Percentiles rank a stretch among this genome's conserved stretches.
phyloP scores from a whole-genome alignment of 768 basidiomycete species.

The Agaricus blazei region DNA sequence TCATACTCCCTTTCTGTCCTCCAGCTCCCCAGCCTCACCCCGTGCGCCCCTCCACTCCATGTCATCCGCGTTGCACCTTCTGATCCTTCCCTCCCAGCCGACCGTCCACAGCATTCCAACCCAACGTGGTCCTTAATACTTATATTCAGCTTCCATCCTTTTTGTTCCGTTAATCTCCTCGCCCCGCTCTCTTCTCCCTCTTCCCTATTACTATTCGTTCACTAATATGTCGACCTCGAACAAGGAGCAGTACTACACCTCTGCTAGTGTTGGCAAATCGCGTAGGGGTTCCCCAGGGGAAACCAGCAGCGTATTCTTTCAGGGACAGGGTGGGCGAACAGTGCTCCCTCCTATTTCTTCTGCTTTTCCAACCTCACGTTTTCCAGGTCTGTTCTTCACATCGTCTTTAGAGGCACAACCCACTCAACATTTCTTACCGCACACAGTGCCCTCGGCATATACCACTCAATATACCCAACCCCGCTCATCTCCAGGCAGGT shows the following conservation, averaged over 20 bases:
- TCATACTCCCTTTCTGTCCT: background rate
- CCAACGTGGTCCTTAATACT: slow-evolving; percentile 20
- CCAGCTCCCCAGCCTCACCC: slow-evolving; percentile 35
- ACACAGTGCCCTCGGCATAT: slow-evolving; percentile 57
- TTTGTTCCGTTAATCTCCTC: slow-evolving; percentile 49
- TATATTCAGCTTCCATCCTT: slow-evolving; percentile 36
- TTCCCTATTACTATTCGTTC: slow-evolving; percentile 54
- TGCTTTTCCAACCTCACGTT: slow-evolving; percentile 84
- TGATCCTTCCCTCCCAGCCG: slow-evolving; percentile 19
- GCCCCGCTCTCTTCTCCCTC: slow-evolving; percentile 27
- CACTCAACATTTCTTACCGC: slow-evolving; percentile 51
- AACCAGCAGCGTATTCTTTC: slow-evolving; percentile 60
- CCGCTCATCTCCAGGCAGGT: slow-evolving; percentile 57
- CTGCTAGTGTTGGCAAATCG: slow-evolving; percentile 54
- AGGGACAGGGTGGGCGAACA: slow-evolving; percentile 86
- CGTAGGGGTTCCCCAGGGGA: slow-evolving; percentile 69
- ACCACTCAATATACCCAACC: slow-evolving; percentile 58
- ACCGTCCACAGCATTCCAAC: slow-evolving; percentile 7
- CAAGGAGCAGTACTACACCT: slow-evolving; percentile 68
- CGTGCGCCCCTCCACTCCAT: slow-evolving; percentile 43
- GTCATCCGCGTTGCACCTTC: slow-evolving; percentile 36
- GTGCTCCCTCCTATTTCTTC: slow-evolving; percentile 82
- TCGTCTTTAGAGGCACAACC: slow-evolving; percentile 43
- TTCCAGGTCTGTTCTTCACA: slow-evolving; percentile 77
- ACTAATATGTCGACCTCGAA: slow-evolving; percentile 65